Conservation (phyloP, 2,329 filamentous ascomycete genomes). For the Epichloe hybrida region DNA sequence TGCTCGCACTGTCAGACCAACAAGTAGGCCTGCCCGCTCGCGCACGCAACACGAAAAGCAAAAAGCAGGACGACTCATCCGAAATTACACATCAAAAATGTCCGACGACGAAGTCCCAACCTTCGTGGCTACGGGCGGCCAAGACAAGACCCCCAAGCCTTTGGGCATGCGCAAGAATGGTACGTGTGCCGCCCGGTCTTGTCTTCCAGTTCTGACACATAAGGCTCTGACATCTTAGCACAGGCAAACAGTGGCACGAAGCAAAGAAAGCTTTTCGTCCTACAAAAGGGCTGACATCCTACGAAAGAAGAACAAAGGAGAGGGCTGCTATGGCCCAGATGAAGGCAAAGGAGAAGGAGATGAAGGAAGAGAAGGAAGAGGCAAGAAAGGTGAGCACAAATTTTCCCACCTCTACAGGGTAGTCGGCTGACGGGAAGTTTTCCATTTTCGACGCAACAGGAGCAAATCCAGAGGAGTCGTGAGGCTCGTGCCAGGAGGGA, state of each 20-base stretch:
- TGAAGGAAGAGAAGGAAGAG: conserved; percentile 93
- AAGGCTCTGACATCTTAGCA: conserved; percentile 4
- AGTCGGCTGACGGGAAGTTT: neutral
- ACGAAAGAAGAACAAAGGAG: conserved; percentile 59
- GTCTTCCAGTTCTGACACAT: neutral
- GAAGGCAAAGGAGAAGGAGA: conserved; percentile 87
- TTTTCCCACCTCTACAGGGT: neutral
- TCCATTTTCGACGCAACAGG: conserved; percentile 31
- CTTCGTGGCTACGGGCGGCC: conserved; percentile 7
- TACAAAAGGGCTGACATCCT: conserved; percentile 62
- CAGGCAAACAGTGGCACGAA: conserved; percentile 92
- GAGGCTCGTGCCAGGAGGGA: conserved; percentile 81
- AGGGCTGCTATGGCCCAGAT: conserved; percentile 58
- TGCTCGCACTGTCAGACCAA: neutral
- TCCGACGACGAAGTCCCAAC: conserved; percentile 1
- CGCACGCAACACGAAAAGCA: neutral
- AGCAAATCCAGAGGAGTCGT: conserved; percentile 64
- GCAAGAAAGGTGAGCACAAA: conserved; percentile 56
- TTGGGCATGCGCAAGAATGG: conserved; percentile 75
- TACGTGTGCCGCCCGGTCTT: conserved; percentile 26
- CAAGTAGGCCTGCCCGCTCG: neutral
- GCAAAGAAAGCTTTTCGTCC: conserved; percentile 78
- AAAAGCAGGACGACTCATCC: neutral
- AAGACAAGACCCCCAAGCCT: conserved; percentile 23
- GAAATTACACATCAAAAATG: neutral